A percentile compares a stretch with the other conserved stretches of the same genome.
Evolutionary conservation across 352 stramenopile genomes (phyloP).

Genomic region (Globisporangium carolinianum): DNA sequence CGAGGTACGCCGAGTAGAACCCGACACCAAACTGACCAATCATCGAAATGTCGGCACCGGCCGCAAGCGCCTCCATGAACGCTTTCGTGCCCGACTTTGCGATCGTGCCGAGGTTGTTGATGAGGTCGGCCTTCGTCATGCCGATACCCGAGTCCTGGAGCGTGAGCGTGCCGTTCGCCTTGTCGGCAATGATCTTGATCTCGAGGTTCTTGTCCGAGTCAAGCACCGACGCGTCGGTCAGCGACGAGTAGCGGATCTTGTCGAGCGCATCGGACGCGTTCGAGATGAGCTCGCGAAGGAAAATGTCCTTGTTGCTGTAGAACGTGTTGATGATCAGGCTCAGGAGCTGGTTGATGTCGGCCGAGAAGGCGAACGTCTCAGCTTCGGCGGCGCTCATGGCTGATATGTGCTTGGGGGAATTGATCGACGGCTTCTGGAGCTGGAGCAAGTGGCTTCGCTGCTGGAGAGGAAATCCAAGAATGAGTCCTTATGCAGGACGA

Average conservation of each 20-base stretch:
- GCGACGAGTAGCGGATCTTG: conserved; percentile 96
- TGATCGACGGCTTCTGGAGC: conserved; percentile 8
- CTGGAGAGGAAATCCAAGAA: conserved; percentile 56
- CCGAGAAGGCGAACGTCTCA: conserved; percentile 99
- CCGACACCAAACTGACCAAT: conserved; percentile 99
- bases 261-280: conserved; percentile 96
- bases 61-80: conserved; percentile 98
- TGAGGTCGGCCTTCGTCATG: conserved; percentile 99
- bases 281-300: conserved; percentile 95
- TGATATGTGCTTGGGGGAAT: conserved; percentile 7
- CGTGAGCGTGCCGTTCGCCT: conserved; percentile 98
- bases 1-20: conserved; percentile 99
- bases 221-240: conserved; percentile 95
- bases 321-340: conserved; percentile 98
- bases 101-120: conserved; percentile 99
- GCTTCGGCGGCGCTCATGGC: conserved; percentile 82
- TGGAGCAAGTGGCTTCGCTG: conserved; percentile 19
- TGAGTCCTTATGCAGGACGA: conserved; percentile 18
- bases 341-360: conserved; percentile 99
- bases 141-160: conserved; percentile 98
- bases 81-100: conserved; percentile 99
- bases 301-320: conserved; percentile 99
- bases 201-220: conserved; percentile 96
- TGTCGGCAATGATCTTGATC: conserved; percentile 99
- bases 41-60: conserved; percentile 98